Evolutionary conservation across 176 grass and related monocot species (phyloP), one percentile per base, ranked within the genome.

Genomic region (Rhynchospora pubera): DNA sequence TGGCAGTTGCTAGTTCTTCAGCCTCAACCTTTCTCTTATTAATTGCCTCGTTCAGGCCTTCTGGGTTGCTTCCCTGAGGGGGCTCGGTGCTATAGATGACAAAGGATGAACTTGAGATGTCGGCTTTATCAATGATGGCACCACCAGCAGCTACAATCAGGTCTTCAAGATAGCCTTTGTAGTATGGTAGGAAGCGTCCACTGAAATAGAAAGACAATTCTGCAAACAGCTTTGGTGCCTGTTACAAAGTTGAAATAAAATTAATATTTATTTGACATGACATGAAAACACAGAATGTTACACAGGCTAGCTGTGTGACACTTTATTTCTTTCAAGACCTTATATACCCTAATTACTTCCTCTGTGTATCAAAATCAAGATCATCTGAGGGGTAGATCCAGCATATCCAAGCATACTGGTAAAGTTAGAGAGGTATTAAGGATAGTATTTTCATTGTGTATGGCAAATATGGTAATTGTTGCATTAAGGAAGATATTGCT

Each of bases 51-150:
- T 90, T 72, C 15, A 89, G 82, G 11, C 67, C 64, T n/a, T 82
- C 44, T 3, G 24, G 59, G 58, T 87, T 67, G 46, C 64, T 84
- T 89, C 91, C 92, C 70, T 91, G 89, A 0, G 91, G 91, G 7
- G 93, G 87, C 10, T 95, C 92, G 22, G 88, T 91, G 59, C 91
- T 95, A 69, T 93, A 99, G 48, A 99, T 9, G 55, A 95, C 83
- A 81, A 95, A 82, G 11, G 91, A 89, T 84, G 87, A 56, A 14
- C 46, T 84, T 7, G 82, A 80, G 22, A 95, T 81, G 47, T 69
- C 47, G 32, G 52, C 30, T 83, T 90, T 85, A 21, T 88, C 87
- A 87, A 91, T 12, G 30, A 89, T 67, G 0, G 53, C 85, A 1
- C 92, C 92, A 34, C 92, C 92, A 23, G 91, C 96, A 51, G 89